These are phyloP conservation scores for Neonothopanus nambi DNA, from an alignment of 1,284 basidiomycete species.

Conservation along the genomic window DNA sequence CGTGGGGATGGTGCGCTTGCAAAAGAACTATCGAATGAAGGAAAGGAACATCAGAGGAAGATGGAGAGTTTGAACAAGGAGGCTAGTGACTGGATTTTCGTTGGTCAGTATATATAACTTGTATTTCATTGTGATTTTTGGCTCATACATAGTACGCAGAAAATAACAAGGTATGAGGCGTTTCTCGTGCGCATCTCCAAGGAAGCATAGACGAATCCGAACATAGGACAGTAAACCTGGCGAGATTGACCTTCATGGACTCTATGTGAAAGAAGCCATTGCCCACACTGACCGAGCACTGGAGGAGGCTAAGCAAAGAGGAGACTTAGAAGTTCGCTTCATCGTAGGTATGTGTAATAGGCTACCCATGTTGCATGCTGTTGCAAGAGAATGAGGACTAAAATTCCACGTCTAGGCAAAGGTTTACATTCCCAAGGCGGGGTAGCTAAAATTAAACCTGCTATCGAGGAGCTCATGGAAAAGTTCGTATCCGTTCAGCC, in stretches of 20 bases:
- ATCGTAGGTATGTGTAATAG: constrained; percentile 84
- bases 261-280: constrained; percentile 94
- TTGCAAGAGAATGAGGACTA: background rate
- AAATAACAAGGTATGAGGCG: constrained; percentile 71
- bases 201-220: background rate
- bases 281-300: constrained; percentile 70
- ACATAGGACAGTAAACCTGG: constrained; percentile 65
- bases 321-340: constrained; percentile 72
- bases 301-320: constrained; percentile 62
- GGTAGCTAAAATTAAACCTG: constrained; percentile 89
- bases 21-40: constrained; percentile 83
- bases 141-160: constrained; percentile 45
- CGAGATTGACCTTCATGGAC: constrained; percentile 87
- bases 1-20: constrained; percentile 77
- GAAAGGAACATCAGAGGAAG: constrained; percentile 77
- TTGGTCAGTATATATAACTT: constrained; percentile 44
- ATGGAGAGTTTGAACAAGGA: constrained; percentile 85
- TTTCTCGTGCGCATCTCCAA: background rate
- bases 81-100: constrained; percentile 90
- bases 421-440: constrained; percentile 85
- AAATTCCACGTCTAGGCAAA: constrained; percentile 49
- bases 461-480: constrained; percentile 85
- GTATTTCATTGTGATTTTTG: background rate
- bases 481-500: constrained; percentile 51
- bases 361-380: background rate